These are phyloP conservation scores for Arachis hypogaea DNA, from an alignment of 306 rosid genomes.

Conservation along the genomic window DNA sequence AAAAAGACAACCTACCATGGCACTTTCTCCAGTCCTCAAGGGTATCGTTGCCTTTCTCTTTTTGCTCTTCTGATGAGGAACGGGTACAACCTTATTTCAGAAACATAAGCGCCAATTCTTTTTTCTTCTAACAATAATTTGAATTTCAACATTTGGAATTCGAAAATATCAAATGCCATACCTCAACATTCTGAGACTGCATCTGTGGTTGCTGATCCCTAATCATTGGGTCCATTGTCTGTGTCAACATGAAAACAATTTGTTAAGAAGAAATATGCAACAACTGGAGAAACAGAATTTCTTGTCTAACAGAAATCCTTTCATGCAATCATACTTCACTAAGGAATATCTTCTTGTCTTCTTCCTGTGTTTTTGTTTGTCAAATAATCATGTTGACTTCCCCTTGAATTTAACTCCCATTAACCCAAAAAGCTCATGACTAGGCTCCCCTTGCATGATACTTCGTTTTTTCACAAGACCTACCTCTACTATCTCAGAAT, in stretches of 20 bases:
- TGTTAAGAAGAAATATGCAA: conserved; percentile 21
- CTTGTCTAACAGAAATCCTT: no score
- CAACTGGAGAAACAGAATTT: conserved; percentile 2
- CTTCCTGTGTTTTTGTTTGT: no score
- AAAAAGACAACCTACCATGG: conserved; percentile 44
- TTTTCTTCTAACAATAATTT: conserved; percentile 17
- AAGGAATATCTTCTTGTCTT: no score
- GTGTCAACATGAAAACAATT: conserved; percentile 29
- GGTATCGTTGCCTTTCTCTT: conserved; percentile 40
- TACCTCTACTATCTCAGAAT: conserved; percentile 18
- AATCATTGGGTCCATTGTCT: conserved; percentile 34
- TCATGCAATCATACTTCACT: no score
- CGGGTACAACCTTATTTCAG: conserved; percentile 11
- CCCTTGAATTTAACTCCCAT: background rate
- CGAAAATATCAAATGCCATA: conserved; percentile 26
- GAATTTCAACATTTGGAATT: conserved; percentile 28
- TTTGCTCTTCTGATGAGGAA: conserved; percentile 39
- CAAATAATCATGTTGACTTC: no score
- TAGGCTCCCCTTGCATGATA: conserved; percentile 1
- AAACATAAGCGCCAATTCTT: conserved; percentile 1
- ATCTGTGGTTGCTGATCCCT: conserved; percentile 39
- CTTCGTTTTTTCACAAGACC: conserved; percentile 10
- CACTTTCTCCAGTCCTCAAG: conserved; percentile 31
- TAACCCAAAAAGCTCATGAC: conserved; percentile 9
- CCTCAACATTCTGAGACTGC: conserved; percentile 43